Base-by-base conservation (phyloP, 306 rosid genomes). In the Glycine soja region DNA sequence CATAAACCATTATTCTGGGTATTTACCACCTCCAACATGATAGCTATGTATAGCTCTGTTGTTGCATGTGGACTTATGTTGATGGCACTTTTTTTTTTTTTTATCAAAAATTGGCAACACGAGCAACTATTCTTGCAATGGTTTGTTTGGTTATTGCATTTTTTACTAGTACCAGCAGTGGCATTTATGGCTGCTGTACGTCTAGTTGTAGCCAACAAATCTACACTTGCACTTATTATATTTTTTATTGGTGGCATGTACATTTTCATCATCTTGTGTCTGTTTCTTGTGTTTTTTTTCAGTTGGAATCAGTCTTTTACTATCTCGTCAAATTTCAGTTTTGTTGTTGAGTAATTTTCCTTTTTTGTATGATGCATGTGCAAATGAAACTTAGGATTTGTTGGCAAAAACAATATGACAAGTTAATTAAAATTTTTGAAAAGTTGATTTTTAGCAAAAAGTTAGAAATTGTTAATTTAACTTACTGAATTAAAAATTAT, bases 31-130 rank as follows among this genome's bases (percentile, higher is more conserved):
- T 57, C n/a, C 48, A 54, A 76, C 48, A 47, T 54, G 0, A 3
- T 36, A 18, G 82, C 82, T 3, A 57, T 76, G 78, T 77, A 69
- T 42, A 32, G 13, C 10, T 76, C 86, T 36, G 64, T 56, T 3
- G 0, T 51, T 5, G 76, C 65, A 14, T 82, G 30, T 51, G 66
- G 62, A 54, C 72, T 14, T 6, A 3, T 38, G 8, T 36, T 11
- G 15, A 9, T 15, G 53, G 10, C 24, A 32, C 6, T n/a, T 12
- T 24, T 24, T 24, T 24, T 24, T 24, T 9, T 1, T 47, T 62
- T 30, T 7, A 62, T 12, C 45, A 10, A 10, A 62, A 32, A 5
- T 11, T 62, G 12, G 51, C 59, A 47, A 0, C 0, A 2, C 7
- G 0, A 15, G 67, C 54, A 62, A 30, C 53, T 12, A 6, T 0